A percentile compares a stretch with the other conserved stretches of the same genome.
phyloP scores from a whole-genome alignment of 2,329 filamentous ascomycete species.

The Penicillium occitanis region DNA sequence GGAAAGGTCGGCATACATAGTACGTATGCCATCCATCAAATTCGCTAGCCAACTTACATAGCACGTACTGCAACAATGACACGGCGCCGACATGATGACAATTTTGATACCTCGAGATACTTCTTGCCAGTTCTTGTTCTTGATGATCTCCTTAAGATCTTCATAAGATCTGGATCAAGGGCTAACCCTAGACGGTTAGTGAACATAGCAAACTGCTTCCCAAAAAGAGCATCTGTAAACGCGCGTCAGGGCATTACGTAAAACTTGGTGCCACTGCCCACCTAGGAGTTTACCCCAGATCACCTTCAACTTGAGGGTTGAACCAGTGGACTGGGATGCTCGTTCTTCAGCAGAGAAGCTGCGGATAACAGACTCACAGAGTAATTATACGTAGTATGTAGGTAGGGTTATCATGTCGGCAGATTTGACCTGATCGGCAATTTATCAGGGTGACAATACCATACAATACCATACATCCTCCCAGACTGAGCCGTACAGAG shows the following conservation, averaged over 20 bases:
- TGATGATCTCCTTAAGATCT: not conserved
- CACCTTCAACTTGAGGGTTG: not conserved
- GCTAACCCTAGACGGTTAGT: not conserved
- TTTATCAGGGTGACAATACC: conserved; percentile 2
- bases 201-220: not conserved
- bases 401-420: not conserved
- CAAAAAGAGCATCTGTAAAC: not conserved
- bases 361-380: too few species aligned
- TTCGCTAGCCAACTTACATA: not conserved
- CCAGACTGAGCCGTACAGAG: not conserved
- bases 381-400: too few species aligned
- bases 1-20: not conserved
- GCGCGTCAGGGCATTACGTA: not conserved
- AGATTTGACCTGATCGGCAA: not conserved
- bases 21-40: not conserved
- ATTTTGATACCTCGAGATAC: not conserved
- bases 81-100: not conserved
- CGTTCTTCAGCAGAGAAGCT: not conserved
- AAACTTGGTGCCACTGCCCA: not conserved
- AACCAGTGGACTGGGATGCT: not conserved
- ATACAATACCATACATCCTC: not conserved
- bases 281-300: not conserved
- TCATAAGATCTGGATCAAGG: not conserved
- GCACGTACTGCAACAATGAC: not conserved
- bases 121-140: too few species aligned